Base-by-base conservation (phyloP, 495 filamentous ascomycete genomes). In the Talaromyces thailandensis region DNA sequence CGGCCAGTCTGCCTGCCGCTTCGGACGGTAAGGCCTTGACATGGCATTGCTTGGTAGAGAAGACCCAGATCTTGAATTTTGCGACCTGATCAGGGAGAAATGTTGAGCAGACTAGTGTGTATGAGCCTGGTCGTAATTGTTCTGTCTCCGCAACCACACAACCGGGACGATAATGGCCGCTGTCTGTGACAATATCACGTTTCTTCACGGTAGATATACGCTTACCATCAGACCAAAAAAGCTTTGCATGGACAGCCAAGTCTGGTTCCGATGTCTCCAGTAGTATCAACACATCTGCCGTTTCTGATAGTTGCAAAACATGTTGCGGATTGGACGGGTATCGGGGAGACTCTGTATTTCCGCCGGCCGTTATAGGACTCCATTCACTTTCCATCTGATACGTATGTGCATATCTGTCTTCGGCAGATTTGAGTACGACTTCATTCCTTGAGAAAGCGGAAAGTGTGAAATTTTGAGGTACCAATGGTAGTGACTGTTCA, bases 251-350 rank as follows among this genome's bases (percentile, higher is more conserved):
- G 1, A 96, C 81, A 7, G 90, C 87, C 14, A 94, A 73, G 26
- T 79, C 74, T 4, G 84, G 81, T 65, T 90, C 84, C 0, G 93
- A 79, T 16, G 86, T 85, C 69, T 90, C 86, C 2, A 98, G 81
- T 21, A 96, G 72, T 21, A 98, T 81, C 8, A 82, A 81, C 0
- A 96, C 56, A 29, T 84, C 77, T 0, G 88, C 85, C 4, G 74
- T 65, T 2, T 75, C 72, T 8, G 81, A 67, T 2, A 96, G 65
- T 4, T 76, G 70, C 14, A 98, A 75, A 43, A 79, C 79, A 71
- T 89, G 97, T 69, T 97, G 94, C 6, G 94, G 94, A 69, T 98
- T 98, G 25, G 76, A 76, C 28, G 87, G 79, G 72, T 96, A 98
- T 9, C 79, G 81, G 7, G 89, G 71, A 7, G 88, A 88, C 62